Base-by-base conservation (phyloP, 805 yeast species). In the Candida sakaeoensis region DNA sequence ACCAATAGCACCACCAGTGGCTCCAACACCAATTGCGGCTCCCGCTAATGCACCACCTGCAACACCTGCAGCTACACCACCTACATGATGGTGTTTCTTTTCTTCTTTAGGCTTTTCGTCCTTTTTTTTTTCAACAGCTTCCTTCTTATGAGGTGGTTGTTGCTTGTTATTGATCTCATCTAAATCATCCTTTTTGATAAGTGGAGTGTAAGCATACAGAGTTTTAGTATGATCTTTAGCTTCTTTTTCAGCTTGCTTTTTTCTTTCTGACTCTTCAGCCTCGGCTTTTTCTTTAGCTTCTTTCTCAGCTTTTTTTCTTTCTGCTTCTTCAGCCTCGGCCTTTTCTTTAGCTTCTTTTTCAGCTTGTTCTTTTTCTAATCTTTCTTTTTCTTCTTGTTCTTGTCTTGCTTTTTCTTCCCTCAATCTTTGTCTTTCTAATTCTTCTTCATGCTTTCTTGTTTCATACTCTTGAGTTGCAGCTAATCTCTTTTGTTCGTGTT, bases 391-490 rank as follows among this genome's bases (percentile, higher is more conserved):
- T 17, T 58, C 54, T 51, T 60, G 49, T 37, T 58, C 60, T 30
- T 59, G 45, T 50, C 63, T 65, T 41, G 66, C 58, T 50, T 57
- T 50, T 49, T 57, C 57, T 51, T 63, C 50, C 55, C 52, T 42
- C 52, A 65, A 39, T 57, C 56, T 50, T 61, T 72, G 27, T 68
- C 72, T 54, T 59, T 72, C 57, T 32, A 49, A 42, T 46, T 57
- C 59, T 42, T 44, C 53, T 46, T 55, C 47, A 18, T 54, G 41
- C 24, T 52, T 49, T 28, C 47, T 50, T 7, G 64, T 61, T 45
- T 65, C 67, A 25, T 61, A 58, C 12, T 58, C 63, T 52, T 74
- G 75, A 39, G 57, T 50, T 14, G 73, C 79, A 46, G 66, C 70
- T 15, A 64, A 54, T 43, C 68, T 58, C 40, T 65, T 50, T 39